These are phyloP conservation scores for Corynespora cassiicola DNA, from an alignment of 2,329 filamentous ascomycete genomes.

Conservation along the genomic window DNA sequence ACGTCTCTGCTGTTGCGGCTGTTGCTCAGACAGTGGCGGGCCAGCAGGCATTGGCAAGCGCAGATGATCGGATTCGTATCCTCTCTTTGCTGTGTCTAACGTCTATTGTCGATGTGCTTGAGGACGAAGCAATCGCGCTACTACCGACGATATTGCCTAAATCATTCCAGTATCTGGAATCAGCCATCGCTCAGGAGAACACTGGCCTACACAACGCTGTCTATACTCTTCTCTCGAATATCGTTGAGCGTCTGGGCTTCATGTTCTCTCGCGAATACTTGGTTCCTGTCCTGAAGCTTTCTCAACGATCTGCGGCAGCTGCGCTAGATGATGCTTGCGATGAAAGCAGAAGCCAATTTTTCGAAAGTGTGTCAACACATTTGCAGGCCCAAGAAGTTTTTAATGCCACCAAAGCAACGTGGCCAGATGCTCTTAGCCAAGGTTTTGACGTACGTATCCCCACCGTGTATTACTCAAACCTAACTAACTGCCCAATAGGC, in stretches of 20 bases:
- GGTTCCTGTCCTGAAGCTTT: slow-evolving; percentile 73
- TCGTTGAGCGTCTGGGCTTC: slow-evolving; percentile 85
- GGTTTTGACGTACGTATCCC: slow-evolving; percentile 65
- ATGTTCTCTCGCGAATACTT: slow-evolving; percentile 83
- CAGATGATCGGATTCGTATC: slow-evolving; percentile 74
- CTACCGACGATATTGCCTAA: slow-evolving; percentile 77
- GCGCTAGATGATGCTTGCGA: slow-evolving; percentile 67
- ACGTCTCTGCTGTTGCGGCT: slow-evolving; percentile 75
- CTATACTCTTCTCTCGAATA: slow-evolving; percentile 78
- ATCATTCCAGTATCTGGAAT: slow-evolving; percentile 73
- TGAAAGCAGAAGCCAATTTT: slow-evolving; percentile 71
- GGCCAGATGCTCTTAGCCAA: slow-evolving; percentile 67
- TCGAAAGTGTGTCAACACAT: slow-evolving; percentile 77
- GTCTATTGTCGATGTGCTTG: slow-evolving; percentile 86
- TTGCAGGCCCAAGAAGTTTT: slow-evolving; percentile 81
- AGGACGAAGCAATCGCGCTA: slow-evolving; percentile 83
- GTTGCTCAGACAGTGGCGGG: slow-evolving; percentile 81
- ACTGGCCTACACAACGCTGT: slow-evolving; percentile 79
- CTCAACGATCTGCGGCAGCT: slow-evolving; percentile 72
- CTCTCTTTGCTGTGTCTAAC: slow-evolving; percentile 90
- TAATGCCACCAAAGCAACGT: slow-evolving; percentile 73
- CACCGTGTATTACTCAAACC: not conserved
- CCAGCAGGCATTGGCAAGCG: slow-evolving; percentile 75
- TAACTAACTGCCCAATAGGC: slow-evolving; percentile 56
- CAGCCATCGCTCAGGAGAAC: slow-evolving; percentile 63